phyloP scores from a whole-genome alignment of 805 yeast species.

The Vanderwaltozyma polyspora region DNA sequence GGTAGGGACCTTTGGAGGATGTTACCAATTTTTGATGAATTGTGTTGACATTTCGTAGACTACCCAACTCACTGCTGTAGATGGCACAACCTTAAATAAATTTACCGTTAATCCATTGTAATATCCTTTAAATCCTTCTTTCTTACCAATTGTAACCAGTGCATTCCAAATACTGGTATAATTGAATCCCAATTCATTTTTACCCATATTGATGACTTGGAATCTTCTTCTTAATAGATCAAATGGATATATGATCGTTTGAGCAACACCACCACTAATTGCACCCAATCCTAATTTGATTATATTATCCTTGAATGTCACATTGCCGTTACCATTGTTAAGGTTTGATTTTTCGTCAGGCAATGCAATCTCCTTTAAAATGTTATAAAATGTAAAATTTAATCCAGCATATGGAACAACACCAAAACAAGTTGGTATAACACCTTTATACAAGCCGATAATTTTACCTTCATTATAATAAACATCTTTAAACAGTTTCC shows the following conservation, averaged over 20 bases:
- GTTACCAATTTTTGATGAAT: neutral
- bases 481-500: constrained; percentile 43
- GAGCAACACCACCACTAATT: constrained; percentile 78
- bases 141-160: constrained; percentile 48
- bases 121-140: constrained; percentile 66
- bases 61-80: constrained; percentile 94
- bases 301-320: constrained; percentile 31
- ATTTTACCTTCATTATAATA: constrained; percentile 76
- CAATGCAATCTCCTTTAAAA: constrained; percentile 48
- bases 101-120: constrained; percentile 72
- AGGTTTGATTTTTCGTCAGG: neutral
- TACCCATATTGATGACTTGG: constrained; percentile 78
- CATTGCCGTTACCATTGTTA: constrained; percentile 13
- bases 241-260: constrained; percentile 81
- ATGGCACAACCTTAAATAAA: constrained; percentile 80
- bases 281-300: constrained; percentile 71
- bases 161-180: constrained; percentile 75
- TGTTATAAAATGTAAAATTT: constrained; percentile 84
- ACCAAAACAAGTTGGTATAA: constrained; percentile 83
- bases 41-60: constrained; percentile 46
- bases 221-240: constrained; percentile 81
- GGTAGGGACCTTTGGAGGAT: no score
- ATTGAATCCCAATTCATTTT: constrained; percentile 62
- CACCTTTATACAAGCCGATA: constrained; percentile 67
- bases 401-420: constrained; percentile 95